phyloP scores from a whole-genome alignment of 176 grass and related monocot genomes.

The Tillandsia fasciculata region DNA sequence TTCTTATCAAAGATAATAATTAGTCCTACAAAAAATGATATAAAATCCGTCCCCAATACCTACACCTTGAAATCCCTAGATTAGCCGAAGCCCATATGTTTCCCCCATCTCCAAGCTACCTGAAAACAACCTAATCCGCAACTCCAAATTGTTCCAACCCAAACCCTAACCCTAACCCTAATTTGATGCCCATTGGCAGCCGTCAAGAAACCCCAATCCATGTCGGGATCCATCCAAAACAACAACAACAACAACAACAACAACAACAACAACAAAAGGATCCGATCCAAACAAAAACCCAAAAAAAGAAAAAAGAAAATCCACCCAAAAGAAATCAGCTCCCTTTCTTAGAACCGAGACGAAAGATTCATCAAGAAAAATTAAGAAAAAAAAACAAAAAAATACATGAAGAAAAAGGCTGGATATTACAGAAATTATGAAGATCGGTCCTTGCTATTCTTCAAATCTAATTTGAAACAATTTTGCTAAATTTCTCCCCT shows the following conservation, averaged over 20 bases:
- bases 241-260: too few species aligned
- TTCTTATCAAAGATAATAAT: neutral
- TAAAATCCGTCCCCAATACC: neutral
- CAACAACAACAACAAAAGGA: neutral
- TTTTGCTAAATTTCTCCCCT: neutral
- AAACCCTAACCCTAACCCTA: neutral
- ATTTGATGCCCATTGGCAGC: neutral
- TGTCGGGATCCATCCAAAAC: neutral
- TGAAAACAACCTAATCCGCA: neutral
- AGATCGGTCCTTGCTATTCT: neutral
- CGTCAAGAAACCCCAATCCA: neutral
- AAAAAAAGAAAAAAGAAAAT: neutral
- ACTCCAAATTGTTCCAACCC: neutral
- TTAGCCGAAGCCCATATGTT: neutral
- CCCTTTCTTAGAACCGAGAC: neutral
- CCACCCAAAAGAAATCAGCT: neutral
- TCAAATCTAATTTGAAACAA: neutral
- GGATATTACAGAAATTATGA: neutral
- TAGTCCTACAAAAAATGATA: neutral
- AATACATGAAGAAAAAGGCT: neutral
- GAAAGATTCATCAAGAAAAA: neutral
- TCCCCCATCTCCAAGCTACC: neutral
- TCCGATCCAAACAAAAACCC: neutral
- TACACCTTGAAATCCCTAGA: neutral
- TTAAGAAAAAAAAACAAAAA: neutral